These are phyloP conservation scores for Botrytis porri DNA, from an alignment of 2,329 filamentous ascomycete species.

Conservation along the genomic window DNA sequence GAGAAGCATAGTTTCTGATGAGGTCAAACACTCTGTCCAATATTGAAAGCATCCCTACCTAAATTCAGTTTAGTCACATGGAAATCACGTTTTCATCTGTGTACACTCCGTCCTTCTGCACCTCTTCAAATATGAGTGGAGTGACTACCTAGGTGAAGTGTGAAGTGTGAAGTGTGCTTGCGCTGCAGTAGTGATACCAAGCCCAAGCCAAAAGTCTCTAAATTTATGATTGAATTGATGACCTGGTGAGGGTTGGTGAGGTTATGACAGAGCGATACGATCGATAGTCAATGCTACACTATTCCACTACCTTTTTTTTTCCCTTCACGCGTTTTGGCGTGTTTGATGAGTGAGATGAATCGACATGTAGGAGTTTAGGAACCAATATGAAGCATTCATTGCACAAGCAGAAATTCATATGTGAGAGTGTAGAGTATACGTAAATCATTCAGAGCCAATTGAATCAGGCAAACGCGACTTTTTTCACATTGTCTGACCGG, in stretches of 20 bases:
- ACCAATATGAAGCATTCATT: background rate
- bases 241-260: background rate
- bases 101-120: background rate
- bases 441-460: background rate
- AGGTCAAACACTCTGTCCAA: background rate
- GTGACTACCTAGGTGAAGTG: too few species aligned
- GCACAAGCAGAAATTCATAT: background rate
- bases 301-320: background rate
- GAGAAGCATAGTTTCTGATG: background rate
- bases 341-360: background rate
- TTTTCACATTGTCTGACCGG: background rate
- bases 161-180: background rate
- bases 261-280: background rate
- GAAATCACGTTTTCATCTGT: background rate
- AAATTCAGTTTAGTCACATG: background rate
- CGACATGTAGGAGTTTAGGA: background rate
- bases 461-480: background rate
- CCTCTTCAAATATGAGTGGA: background rate
- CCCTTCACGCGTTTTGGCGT: slow-evolving; percentile 12
- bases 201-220: background rate
- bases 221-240: background rate
- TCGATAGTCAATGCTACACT: background rate
- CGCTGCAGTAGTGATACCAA: background rate
- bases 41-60: background rate
- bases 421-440: background rate